These are phyloP conservation scores for Neofusicoccum cordaticola DNA, from an alignment of 2,329 filamentous ascomycete species.

Conservation along the genomic window DNA sequence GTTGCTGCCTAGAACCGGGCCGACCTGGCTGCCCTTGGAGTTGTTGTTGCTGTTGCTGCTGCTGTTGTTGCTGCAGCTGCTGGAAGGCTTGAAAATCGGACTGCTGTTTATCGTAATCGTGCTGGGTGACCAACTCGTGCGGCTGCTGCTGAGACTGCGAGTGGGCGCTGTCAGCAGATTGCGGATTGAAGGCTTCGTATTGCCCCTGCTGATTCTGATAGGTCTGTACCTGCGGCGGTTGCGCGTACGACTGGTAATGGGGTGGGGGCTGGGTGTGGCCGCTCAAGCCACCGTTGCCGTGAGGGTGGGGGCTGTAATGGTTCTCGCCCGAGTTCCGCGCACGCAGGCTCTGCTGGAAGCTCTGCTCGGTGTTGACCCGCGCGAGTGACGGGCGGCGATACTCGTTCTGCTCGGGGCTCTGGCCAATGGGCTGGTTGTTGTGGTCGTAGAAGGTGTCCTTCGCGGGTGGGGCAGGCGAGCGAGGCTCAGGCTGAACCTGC, in stretches of 20 bases:
- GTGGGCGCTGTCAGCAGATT: constrained; percentile 30
- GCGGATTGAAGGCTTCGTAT: constrained; percentile 32
- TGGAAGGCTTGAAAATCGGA: constrained; percentile 25
- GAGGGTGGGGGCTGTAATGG: constrained; percentile 39
- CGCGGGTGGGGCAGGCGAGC: constrained; percentile 33
- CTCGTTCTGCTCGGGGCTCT: neutral
- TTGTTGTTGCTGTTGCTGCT: constrained; percentile 24
- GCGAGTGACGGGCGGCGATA: constrained; percentile 23
- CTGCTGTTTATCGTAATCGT: constrained; percentile 1
- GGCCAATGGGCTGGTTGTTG: constrained; percentile 3
- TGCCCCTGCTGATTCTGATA: neutral
- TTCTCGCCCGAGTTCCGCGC: constrained; percentile 37
- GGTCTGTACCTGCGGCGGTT: constrained; percentile 10
- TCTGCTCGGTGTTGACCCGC: constrained; percentile 38
- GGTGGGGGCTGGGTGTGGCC: constrained; percentile 8
- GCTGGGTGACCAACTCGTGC: constrained; percentile 8
- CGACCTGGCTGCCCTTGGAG: constrained; percentile 26
- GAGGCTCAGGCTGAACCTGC: constrained; percentile 29
- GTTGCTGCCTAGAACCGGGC: constrained; percentile 30
- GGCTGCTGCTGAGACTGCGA: constrained; percentile 32
- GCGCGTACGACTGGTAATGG: constrained; percentile 10
- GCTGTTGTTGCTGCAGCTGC: constrained; percentile 33
- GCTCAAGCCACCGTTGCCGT: constrained; percentile 24
- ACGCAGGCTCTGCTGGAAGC: constrained; percentile 24
- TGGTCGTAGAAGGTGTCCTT: constrained; percentile 29